Base-by-base conservation (phyloP, 2,329 filamentous ascomycete species). In the Aspergillus sergii region DNA sequence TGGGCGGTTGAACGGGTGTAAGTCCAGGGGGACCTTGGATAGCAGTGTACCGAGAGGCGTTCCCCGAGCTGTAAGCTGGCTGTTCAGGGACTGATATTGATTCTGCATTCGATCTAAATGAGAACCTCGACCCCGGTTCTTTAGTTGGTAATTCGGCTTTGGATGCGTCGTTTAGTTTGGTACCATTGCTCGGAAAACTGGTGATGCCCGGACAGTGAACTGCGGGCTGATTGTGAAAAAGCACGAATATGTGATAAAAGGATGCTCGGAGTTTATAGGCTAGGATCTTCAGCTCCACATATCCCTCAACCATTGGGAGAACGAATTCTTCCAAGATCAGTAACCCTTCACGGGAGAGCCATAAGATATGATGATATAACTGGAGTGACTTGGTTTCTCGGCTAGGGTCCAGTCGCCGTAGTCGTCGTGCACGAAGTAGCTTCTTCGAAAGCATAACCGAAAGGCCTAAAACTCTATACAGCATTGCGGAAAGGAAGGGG, bases 211-310 rank as follows among this genome's bases (percentile, higher is more conserved):
- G 84, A 41, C 84, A 82, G 51, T 89, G 89, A 61, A 97, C 86
- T 0, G 90, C 85, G 0, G 94, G 94, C 59, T 92, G 88, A 78
- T 97, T 97, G 81, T 97, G 93, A 75, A 97, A 98, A 14, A 98
- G 86, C 59, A 96, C 95, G 76, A 97, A 97, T 68, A 99, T 93
- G 80, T 99, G 94, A 72, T 96, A 95, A 75, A 98, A 96, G 23
- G 93, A 96, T 19, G 95, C 95, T 64, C 93, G 89, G 16, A 99
- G 85, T 79, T 98, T 99, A 76, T 93, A 92, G 23, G 92, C 90
- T 66, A 99, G 85, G 51, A 98, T 94, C 73, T 93, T 94, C 62
- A 97, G 88, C 76, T 96, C 94, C 73, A 84, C 88, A 79, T 89
- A 92, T 72, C 87, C 90, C 69, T 85, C 89, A 61, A 92, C 91